phyloP scores from a whole-genome alignment of 441 rosid species.

The Corymbia citriodora region DNA sequence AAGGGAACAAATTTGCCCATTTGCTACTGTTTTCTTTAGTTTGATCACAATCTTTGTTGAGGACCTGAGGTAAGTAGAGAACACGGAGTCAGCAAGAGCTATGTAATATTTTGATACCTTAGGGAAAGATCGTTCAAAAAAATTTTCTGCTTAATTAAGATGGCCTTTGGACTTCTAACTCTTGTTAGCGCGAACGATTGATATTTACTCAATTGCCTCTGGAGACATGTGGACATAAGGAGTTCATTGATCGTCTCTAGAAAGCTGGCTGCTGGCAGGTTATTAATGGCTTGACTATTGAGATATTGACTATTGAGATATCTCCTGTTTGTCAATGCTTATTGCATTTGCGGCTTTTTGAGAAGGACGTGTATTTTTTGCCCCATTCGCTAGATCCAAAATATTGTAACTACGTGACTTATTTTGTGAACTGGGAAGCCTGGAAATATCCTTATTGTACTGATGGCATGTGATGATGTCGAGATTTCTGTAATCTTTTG shows the following conservation, averaged over 20 bases:
- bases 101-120: background rate
- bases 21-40: background rate
- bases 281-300: background rate
- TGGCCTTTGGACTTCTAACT: background rate
- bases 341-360: background rate
- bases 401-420: background rate
- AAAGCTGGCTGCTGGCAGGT: background rate
- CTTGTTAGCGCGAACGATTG: background rate
- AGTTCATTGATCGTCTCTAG: background rate
- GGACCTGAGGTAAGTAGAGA: background rate
- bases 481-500: constrained; percentile 13
- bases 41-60: background rate
- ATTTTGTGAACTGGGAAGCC: background rate
- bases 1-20: background rate
- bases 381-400: background rate
- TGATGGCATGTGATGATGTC: constrained; percentile 22
- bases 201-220: background rate
- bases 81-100: background rate
- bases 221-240: background rate
- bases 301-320: background rate
- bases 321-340: background rate
- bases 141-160: background rate
- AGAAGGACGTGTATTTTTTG: background rate
- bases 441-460: constrained; percentile 6
- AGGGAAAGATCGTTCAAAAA: background rate